phyloP scores from a whole-genome alignment of 208 protist species.

The Balamuthia mandrillaris region DNA sequence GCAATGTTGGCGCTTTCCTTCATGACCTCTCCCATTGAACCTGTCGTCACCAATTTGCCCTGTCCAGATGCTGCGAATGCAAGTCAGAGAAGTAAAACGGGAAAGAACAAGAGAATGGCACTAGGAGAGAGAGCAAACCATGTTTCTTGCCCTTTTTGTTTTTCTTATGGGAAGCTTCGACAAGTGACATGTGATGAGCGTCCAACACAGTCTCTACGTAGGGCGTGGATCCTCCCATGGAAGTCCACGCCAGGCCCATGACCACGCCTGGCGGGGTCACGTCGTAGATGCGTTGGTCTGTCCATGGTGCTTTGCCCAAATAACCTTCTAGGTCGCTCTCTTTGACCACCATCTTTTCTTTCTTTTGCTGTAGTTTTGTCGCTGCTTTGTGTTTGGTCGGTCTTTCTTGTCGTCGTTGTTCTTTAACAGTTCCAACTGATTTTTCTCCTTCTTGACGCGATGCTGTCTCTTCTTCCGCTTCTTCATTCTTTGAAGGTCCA shows the following conservation, averaged over 20 bases:
- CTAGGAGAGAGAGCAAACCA: too few relatives aligned
- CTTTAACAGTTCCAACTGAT: neutral
- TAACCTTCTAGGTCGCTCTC: slow-evolving; percentile 52
- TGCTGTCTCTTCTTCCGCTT: neutral
- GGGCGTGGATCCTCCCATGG: slow-evolving; percentile 68
- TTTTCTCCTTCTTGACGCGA: neutral
- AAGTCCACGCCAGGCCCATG: slow-evolving; percentile 79
- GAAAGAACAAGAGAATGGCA: too few relatives aligned
- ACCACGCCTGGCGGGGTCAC: slow-evolving; percentile 71
- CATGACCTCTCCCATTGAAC: slow-evolving; percentile 80
- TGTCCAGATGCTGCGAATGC: too few relatives aligned
- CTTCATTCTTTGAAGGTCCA: neutral
- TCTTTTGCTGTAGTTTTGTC: too few relatives aligned
- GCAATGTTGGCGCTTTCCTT: slow-evolving; percentile 77
- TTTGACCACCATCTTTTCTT: too few relatives aligned
- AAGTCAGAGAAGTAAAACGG: too few relatives aligned
- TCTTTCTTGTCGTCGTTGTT: neutral
- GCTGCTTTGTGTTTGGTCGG: neutral
- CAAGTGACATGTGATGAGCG: neutral
- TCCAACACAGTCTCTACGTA: slow-evolving; percentile 65
- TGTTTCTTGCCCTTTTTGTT: neutral
- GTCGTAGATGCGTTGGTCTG: slow-evolving; percentile 64
- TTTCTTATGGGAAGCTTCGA: neutral
- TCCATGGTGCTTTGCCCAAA: slow-evolving; percentile 70
- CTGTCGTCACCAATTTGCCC: slow-evolving; percentile 53